phyloP scores from a whole-genome alignment of 495 filamentous ascomycete genomes.

The Penicillium verhagenii region DNA sequence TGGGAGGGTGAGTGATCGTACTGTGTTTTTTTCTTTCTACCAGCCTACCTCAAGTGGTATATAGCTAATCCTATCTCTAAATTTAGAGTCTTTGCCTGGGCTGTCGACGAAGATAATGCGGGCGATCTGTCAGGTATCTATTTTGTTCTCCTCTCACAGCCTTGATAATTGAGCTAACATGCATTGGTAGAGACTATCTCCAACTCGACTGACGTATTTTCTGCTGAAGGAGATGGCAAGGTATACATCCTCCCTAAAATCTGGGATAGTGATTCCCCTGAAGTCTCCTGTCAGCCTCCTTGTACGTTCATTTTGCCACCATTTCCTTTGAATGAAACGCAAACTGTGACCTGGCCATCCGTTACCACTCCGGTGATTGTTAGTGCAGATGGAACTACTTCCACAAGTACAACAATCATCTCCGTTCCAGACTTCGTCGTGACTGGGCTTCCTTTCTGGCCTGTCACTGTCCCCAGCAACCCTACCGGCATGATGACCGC shows the following conservation, averaged over 20 bases:
- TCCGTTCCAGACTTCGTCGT: background rate
- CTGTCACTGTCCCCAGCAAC: background rate
- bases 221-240: background rate
- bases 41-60: background rate
- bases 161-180: background rate
- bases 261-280: background rate
- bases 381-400: background rate
- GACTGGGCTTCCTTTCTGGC: background rate
- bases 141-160: too few species aligned
- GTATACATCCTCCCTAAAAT: background rate
- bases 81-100: background rate
- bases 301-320: background rate
- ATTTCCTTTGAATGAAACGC: background rate
- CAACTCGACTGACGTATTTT: background rate
- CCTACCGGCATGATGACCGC: background rate
- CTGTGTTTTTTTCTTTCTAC: background rate
- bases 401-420: background rate
- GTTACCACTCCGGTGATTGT: background rate
- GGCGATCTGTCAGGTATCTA: background rate
- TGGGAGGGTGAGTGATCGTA: background rate
- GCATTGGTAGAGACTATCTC: background rate
- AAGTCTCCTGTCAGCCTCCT: background rate
- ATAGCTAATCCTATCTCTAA: background rate
- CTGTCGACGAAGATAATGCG: background rate
- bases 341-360: background rate